Evolutionary conservation across 352 stramenopile genomes (phyloP).

Genomic region (Globisporangium splendens): DNA sequence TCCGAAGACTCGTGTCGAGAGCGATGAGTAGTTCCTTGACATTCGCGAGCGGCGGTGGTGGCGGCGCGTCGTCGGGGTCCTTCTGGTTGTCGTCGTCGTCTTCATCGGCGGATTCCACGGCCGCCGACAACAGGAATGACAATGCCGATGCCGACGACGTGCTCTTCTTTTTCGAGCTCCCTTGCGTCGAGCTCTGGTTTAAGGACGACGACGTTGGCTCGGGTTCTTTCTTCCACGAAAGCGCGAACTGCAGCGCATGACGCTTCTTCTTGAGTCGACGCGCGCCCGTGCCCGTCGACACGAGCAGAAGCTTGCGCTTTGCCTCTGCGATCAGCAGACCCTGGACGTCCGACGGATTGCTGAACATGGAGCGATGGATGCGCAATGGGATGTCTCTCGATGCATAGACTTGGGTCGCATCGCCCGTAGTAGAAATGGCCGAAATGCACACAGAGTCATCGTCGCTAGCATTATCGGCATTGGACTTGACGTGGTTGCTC

Average conservation of each 20-base stretch:
- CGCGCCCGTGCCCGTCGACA: constrained; percentile 59
- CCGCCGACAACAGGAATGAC: constrained; percentile 75
- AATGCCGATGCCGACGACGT: constrained; percentile 58
- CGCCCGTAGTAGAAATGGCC: constrained; percentile 24
- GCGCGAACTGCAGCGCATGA: constrained; percentile 73
- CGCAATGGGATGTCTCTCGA: constrained; percentile 59
- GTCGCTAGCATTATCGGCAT: constrained; percentile 20
- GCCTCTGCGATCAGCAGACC: constrained; percentile 73
- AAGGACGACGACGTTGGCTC: constrained; percentile 19
- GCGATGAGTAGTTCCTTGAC: constrained; percentile 43
- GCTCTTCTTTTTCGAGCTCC: constrained; percentile 64
- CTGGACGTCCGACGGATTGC: constrained; percentile 68
- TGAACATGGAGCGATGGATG: constrained; percentile 86
- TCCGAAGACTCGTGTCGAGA: constrained; percentile 40
- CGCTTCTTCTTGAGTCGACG: constrained; percentile 85
- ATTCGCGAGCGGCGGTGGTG: constrained; percentile 38
- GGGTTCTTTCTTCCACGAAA: constrained; percentile 79
- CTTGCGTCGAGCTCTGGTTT: constrained; percentile 23
- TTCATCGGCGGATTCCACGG: constrained; percentile 68
- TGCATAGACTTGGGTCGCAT: constrained; percentile 33
- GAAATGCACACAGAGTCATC: constrained; percentile 18
- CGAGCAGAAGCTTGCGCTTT: constrained; percentile 79
- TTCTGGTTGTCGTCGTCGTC: constrained; percentile 62
- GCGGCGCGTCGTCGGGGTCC: too few relatives aligned
- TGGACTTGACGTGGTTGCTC: constrained; percentile 42